A percentile compares a stretch with the other conserved stretches of the same genome.
Conservation (phyloP, 345 rosid genomes). For the Brassica nigra region DNA sequence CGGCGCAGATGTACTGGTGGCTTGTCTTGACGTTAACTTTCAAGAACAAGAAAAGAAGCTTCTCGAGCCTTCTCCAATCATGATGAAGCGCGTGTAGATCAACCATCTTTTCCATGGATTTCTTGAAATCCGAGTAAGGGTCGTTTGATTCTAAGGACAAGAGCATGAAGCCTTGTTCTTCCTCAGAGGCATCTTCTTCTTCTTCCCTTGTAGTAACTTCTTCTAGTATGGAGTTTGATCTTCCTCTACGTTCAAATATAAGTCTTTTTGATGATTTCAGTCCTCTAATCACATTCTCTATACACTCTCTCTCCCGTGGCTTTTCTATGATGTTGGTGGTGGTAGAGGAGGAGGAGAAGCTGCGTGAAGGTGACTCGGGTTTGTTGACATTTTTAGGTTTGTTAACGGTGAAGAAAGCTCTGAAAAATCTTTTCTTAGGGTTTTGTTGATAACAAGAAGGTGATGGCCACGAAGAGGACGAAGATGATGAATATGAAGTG, state of each 20-base stretch:
- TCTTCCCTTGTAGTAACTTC: conserved; percentile 35
- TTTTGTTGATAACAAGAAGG: conserved; percentile 44
- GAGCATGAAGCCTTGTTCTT: conserved; percentile 62
- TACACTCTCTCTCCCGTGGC: conserved; percentile 37
- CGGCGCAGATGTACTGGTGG: conserved; percentile 72
- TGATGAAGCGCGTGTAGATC: conserved; percentile 56
- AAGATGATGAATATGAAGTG: conserved; percentile 26
- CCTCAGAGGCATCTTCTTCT: conserved; percentile 22
- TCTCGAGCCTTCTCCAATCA: conserved; percentile 77
- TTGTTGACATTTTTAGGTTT: conserved; percentile 32
- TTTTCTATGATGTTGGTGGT: conserved; percentile 24
- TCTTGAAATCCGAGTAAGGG: conserved; percentile 75
- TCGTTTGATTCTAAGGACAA: conserved; percentile 75
- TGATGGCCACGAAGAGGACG: conserved; percentile 24
- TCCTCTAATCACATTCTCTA: conserved; percentile 59
- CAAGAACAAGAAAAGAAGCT: conserved; percentile 78
- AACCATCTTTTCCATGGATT: conserved; percentile 96
- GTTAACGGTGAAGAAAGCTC: conserved; percentile 57
- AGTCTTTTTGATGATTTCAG: conserved; percentile 68
- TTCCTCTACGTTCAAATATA: conserved; percentile 63
- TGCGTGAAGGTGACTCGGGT: conserved; percentile 64
- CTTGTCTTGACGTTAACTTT: conserved; percentile 68
- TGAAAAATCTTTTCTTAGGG: conserved; percentile 18
- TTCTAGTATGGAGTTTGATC: conserved; percentile 69
- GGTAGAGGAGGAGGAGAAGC: conserved; percentile 51